Evolutionary conservation across 116 monocot species (phyloP).

Genomic region (Trichopus zeylanicus): DNA sequence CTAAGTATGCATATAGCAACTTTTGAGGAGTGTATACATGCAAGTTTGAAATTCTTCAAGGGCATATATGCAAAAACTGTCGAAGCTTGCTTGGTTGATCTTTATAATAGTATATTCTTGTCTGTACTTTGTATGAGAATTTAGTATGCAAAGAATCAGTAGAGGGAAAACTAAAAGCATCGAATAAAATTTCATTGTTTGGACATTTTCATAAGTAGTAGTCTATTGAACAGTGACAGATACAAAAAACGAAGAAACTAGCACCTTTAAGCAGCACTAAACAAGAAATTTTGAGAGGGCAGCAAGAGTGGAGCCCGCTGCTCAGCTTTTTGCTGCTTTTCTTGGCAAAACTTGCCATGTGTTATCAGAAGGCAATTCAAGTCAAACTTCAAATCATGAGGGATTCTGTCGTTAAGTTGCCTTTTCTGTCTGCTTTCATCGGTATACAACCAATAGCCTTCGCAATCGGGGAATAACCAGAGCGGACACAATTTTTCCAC

Average conservation of each 20-base stretch:
- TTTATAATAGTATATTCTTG: too few relatives aligned
- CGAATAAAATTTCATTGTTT: too few relatives aligned
- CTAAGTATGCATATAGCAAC: too few relatives aligned
- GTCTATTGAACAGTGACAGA: neutral
- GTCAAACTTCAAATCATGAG: conserved; percentile 78
- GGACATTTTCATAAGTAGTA: too few relatives aligned
- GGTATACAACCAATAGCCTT: conserved; percentile 77
- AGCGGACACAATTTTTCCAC: neutral
- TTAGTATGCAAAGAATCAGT: too few relatives aligned
- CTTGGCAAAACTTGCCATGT: conserved; percentile 63
- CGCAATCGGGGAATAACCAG: conserved; percentile 71
- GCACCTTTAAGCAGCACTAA: conserved; percentile 1
- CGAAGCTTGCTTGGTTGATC: too few relatives aligned
- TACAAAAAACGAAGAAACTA: neutral
- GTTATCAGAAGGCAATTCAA: conserved; percentile 84
- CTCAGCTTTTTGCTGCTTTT: conserved; percentile 27
- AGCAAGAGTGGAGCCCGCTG: conserved; percentile 23
- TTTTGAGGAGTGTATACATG: too few relatives aligned
- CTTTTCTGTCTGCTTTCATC: conserved; percentile 62
- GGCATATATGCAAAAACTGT: too few relatives aligned
- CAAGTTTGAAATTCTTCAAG: too few relatives aligned
- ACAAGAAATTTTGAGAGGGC: conserved; percentile 39
- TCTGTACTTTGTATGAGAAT: too few relatives aligned
- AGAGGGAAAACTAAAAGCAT: neutral
- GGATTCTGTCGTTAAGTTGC: conserved; percentile 75